These are phyloP conservation scores for Epichloe sp. DNA, from an alignment of 2,329 filamentous ascomycete genomes.

Conservation along the genomic window DNA sequence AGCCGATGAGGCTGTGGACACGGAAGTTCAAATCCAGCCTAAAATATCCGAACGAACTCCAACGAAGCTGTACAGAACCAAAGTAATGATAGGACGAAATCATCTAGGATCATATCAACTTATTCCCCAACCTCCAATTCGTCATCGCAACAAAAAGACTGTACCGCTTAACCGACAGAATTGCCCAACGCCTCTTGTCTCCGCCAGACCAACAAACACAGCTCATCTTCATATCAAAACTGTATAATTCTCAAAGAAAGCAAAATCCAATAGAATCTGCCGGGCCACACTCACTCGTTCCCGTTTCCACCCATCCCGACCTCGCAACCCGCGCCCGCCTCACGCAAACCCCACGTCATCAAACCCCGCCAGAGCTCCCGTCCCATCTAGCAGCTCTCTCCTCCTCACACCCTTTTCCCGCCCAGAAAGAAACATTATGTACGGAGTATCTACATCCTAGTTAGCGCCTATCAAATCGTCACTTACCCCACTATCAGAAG, in stretches of 20 bases:
- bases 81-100: background rate
- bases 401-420: no score
- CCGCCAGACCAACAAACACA: no score
- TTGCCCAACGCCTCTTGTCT: no score
- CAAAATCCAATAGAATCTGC: no score
- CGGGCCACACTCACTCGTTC: background rate
- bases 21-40: background rate
- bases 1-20: background rate
- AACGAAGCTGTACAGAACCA: background rate
- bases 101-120: no score
- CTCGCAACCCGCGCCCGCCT: no score
- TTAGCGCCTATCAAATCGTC: slow-evolving; percentile 1
- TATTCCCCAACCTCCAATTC: background rate
- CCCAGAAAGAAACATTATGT: no score
- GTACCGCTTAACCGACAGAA: background rate
- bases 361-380: slow-evolving; percentile 12
- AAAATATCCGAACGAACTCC: background rate
- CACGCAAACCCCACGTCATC: slow-evolving; percentile 13
- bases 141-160: background rate
- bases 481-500: slow-evolving; percentile 13
- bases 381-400: background rate
- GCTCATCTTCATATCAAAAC: no score
- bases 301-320: background rate
- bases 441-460: background rate
- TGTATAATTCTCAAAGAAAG: no score